Evolutionary conservation across 805 yeast genomes (phyloP), one percentile per base, ranked within the genome.

Genomic region (Tetrapisispora iriomotensis): DNA sequence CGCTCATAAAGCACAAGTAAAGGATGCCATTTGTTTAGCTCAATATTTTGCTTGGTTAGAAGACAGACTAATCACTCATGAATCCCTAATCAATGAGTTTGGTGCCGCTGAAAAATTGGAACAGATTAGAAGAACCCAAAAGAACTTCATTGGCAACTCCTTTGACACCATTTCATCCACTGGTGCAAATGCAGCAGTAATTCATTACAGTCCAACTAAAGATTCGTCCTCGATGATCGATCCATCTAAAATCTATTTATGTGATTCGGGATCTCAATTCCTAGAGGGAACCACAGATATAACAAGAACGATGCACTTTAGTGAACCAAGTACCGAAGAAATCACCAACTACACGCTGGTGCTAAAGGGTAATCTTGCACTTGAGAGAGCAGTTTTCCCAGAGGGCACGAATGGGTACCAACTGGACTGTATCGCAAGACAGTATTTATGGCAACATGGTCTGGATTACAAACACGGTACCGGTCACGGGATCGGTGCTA

Each of bases 401-500:
- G 76, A 74, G 38, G 80, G 81, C 5, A 73, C 84, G 1, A 74
- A 82, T 8, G 95, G 96, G 0, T 71, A 74, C 40, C 72, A 75
- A 52, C 74, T 92, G 25, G 98, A 92, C 55, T 66, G 77, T 0
- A 67, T 87, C 38, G 95, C 96, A 0, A 71, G 98, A 46, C 87
- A 81, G 59, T 79, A 75, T 38, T 64, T 92, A 43, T 83, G 94
- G 87, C 67, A 75, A 29, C 69, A 76, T 38, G 97, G 97, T 0
- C 66, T 85, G 36, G 92, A 84, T 57, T 92, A 83, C 58, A 75
- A 79, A 46, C 98, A 92, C 61, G 97, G 98, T 8, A 86, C 97
- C 0, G 96, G 97, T 2, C 98, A 92, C 61, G 98, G 98, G 4
- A 82, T 92, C n/a, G 97, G 96, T 2, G 72, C 88, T 17, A 90